Base-by-base conservation (phyloP, 768 basidiomycete genomes). In the Crepidotus variabilis region DNA sequence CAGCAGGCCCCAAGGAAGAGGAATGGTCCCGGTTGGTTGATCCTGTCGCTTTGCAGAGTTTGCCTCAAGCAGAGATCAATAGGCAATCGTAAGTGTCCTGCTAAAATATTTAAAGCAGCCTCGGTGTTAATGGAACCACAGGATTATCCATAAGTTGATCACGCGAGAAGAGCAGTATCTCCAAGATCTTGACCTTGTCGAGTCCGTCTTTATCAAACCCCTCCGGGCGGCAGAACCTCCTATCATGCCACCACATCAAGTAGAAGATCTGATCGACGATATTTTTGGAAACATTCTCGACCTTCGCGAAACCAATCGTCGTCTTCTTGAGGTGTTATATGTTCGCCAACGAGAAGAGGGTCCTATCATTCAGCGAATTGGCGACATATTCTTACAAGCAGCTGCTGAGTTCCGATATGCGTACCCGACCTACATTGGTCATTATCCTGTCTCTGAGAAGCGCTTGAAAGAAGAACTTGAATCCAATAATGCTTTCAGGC, bases 251-350 rank as follows among this genome's bases (percentile, higher is more conserved):
- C 71, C 77, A 3, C 65, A 78, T 22, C 76, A 83, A 32, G 70
- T 96, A 6, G 88, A 91, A 32, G 84, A 87, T 33, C 96, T 98
- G 69, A 86, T 97, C 50, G 89, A 92, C 46, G 88, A 92, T 33
- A 87, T 95, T 2, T 95, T 98, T 60, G 86, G 90, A 50, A 97
- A 97, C 67, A 85, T 95, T 39, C 76, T 89, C 4, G 91, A 92
- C 58, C 75, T 98, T n/a, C 82, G 91, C 16, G 88, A 90, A 67
- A 88, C 90, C 65, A 92, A 90, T 63, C 79, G 85, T 28, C 80
- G 85, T 10, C 77, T 97, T n/a, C 78, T 98, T 14, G 92, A 95
- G 64, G 83, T 89, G 2, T 82, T 98, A 73, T 85, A 87, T 62
- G 87, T 93, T 43, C 84, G 94, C 28, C 93, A 98, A 67, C 87